A percentile compares a stretch with the other conserved stretches of the same genome.
phyloP scores from a whole-genome alignment of 2,329 filamentous ascomycete genomes.

The Aureobasidium mangrovei region DNA sequence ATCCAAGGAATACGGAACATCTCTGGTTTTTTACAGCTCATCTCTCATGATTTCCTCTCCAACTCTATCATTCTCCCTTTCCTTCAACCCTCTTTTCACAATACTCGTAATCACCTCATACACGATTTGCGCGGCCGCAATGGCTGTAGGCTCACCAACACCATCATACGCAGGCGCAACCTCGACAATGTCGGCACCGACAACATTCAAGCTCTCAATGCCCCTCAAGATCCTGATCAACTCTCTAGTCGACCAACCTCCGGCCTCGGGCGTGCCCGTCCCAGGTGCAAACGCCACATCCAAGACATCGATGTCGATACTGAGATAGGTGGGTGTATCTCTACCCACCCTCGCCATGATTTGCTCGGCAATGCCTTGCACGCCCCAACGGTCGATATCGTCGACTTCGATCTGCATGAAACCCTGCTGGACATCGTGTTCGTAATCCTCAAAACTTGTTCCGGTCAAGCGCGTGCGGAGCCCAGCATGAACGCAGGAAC shows the following conservation, averaged over 20 bases:
- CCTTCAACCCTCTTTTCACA: constrained; percentile 39
- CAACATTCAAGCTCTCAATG: constrained; percentile 72
- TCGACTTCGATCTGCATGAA: constrained; percentile 72
- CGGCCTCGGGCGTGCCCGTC: constrained; percentile 81
- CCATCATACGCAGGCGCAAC: constrained; percentile 80
- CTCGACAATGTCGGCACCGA: constrained; percentile 85
- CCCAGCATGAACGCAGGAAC: constrained; percentile 70
- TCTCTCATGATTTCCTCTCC: no score
- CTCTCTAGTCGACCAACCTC: constrained; percentile 85
- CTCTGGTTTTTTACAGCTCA: no score
- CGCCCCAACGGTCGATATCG: constrained; percentile 76
- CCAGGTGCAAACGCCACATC: constrained; percentile 60
- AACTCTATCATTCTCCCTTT: neutral
- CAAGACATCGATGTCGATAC: constrained; percentile 74
- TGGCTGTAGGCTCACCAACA: constrained; percentile 66
- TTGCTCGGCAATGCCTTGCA: constrained; percentile 56
- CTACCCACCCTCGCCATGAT: constrained; percentile 52
- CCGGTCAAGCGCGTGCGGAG: constrained; percentile 61
- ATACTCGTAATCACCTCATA: constrained; percentile 78
- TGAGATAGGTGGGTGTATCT: constrained; percentile 70
- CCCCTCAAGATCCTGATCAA: constrained; percentile 75
- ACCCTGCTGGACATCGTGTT: constrained; percentile 62
- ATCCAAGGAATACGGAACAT: no score
- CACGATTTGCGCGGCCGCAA: constrained; percentile 77
- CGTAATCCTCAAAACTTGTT: constrained; percentile 60